phyloP scores from a whole-genome alignment of 1,284 basidiomycete species.

The Irpex lacteus region DNA sequence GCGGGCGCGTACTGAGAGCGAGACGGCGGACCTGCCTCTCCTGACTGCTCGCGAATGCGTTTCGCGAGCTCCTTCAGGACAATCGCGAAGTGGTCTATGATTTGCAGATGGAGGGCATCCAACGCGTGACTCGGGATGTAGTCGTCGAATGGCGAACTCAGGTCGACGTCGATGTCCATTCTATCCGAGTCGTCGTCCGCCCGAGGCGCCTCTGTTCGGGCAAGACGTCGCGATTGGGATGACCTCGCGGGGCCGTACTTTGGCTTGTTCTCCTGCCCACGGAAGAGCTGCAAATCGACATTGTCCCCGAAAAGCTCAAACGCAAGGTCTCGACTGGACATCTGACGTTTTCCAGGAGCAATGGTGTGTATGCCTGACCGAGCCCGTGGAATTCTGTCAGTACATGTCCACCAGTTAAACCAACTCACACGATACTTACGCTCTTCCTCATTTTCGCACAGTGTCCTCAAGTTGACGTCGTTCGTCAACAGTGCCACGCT shows the following conservation, averaged over 20 bases:
- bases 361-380: slow-evolving; percentile 4
- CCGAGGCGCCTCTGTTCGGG: slow-evolving; percentile 17
- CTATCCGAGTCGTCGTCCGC: slow-evolving; percentile 36
- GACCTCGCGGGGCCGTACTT: slow-evolving; percentile 23
- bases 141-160: slow-evolving; percentile 15
- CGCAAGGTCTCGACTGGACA: slow-evolving; percentile 33
- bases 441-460: slow-evolving; percentile 50
- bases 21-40: slow-evolving; percentile 24
- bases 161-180: slow-evolving; percentile 64
- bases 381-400: neutral
- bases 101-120: slow-evolving; percentile 64
- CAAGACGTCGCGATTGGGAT: slow-evolving; percentile 13
- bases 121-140: slow-evolving; percentile 50
- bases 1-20: slow-evolving; percentile 57
- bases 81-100: slow-evolving; percentile 65
- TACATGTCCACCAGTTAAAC: neutral
- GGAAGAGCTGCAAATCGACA: slow-evolving; percentile 21
- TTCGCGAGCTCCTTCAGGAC: slow-evolving; percentile 56
- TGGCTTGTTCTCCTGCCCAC: slow-evolving; percentile 21
- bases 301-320: neutral
- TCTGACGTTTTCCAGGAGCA: slow-evolving; percentile 23
- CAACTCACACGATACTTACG: slow-evolving; percentile 5
- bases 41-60: slow-evolving; percentile 45
- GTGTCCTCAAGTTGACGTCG: slow-evolving; percentile 62
- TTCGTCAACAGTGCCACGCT: slow-evolving; percentile 51